phyloP scores from a whole-genome alignment of 1,139 yeast genomes.

The Lizanozyma gosingica region DNA sequence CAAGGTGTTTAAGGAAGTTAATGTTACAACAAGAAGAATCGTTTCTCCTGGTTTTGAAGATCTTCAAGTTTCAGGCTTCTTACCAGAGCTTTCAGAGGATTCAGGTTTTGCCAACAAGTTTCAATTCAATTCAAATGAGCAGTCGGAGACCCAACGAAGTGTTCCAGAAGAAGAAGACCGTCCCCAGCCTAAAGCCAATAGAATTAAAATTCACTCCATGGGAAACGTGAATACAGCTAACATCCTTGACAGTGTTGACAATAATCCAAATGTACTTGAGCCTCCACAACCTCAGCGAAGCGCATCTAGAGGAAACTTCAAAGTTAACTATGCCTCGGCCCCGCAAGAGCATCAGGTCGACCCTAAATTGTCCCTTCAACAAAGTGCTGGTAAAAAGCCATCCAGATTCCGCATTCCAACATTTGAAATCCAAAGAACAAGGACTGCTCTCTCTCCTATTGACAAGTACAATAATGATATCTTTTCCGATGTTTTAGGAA shows the following conservation, averaged over 20 bases:
- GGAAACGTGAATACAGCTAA: not conserved
- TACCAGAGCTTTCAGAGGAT: conserved; percentile 40
- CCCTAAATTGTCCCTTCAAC: not conserved
- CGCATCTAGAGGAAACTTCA: conserved; percentile 1
- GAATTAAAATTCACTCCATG: conserved; percentile 1
- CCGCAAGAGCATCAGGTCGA: not conserved
- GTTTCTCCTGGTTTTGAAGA: conserved; percentile 33
- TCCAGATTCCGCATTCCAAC: conserved; percentile 38
- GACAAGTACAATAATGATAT: conserved; percentile 32
- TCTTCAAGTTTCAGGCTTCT: conserved; percentile 28
- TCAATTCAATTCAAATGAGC: conserved; percentile 13
- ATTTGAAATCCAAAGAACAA: conserved; percentile 31
- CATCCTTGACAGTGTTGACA: conserved; percentile 12
- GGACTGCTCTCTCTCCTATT: conserved; percentile 27
- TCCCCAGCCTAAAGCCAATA: conserved; percentile 3
- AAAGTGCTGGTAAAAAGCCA: conserved; percentile 5
- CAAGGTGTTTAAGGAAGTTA: conserved; percentile 28
- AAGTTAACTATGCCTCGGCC: conserved; percentile 1
- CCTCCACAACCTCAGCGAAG: conserved; percentile 14
- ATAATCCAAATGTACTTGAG: conserved; percentile 12
- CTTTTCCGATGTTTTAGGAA: conserved; percentile 25
- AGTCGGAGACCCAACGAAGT: conserved; percentile 8
- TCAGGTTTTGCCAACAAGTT: conserved; percentile 39
- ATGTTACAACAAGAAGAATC: conserved; percentile 33
- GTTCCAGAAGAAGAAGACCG: not conserved